Conservation (phyloP, 371 early-diverging fungal species). For the Dichotomocladium elegans region DNA sequence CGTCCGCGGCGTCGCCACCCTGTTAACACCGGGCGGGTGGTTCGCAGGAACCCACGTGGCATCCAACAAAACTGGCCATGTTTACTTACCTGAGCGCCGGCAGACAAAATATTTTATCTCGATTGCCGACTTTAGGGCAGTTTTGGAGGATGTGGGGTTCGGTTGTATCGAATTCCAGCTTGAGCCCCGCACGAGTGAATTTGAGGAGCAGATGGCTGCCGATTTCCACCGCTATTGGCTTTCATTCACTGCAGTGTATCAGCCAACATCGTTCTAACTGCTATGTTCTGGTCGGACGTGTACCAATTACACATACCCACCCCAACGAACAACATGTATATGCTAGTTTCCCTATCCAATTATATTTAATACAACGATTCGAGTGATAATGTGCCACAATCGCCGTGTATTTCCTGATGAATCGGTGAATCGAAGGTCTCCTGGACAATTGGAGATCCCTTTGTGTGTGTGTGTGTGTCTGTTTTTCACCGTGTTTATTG, state of each 20-base stretch:
- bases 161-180: constrained; percentile 20
- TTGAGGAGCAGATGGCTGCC: background rate
- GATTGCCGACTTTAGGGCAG: constrained; percentile 11
- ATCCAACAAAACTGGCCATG: constrained; percentile 9
- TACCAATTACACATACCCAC: no score
- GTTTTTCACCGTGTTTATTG: no score
- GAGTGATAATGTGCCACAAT: no score
- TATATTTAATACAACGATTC: no score
- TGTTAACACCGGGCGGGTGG: constrained; percentile 26
- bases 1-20: constrained; percentile 8
- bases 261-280: no score
- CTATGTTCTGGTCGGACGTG: no score
- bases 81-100: constrained; percentile 13
- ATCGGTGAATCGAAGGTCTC: no score
- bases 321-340: no score
- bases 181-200: background rate
- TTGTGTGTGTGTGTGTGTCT: no score
- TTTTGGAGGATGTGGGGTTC: constrained; percentile 17
- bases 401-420: no score
- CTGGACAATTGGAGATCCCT: no score
- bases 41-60: constrained; percentile 36
- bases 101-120: constrained; percentile 23
- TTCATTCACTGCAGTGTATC: background rate
- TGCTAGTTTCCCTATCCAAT: no score
- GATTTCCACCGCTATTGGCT: constrained; percentile 3